phyloP scores from a whole-genome alignment of 2,329 filamentous ascomycete species.

The Penicillium freii region DNA sequence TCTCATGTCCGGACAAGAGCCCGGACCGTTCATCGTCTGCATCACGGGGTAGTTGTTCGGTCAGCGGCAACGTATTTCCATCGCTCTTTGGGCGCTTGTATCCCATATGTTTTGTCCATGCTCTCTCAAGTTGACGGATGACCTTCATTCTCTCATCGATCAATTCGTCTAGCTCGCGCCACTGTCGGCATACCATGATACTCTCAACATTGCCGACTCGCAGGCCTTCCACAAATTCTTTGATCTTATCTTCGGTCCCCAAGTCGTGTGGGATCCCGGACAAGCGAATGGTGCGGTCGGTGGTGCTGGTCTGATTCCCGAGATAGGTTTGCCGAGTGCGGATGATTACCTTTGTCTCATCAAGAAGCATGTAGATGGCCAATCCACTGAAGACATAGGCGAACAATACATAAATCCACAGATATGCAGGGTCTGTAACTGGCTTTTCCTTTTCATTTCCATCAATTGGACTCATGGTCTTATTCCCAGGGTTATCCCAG shows the following conservation, averaged over 20 bases:
- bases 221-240: constrained; percentile 79
- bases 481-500: constrained; percentile 31
- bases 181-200: constrained; percentile 82
- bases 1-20: constrained; percentile 50
- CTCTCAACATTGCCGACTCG: constrained; percentile 86
- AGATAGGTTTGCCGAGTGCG: constrained; percentile 84
- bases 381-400: constrained; percentile 86
- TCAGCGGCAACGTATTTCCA: constrained; percentile 47
- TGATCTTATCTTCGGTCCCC: constrained; percentile 78
- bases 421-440: constrained; percentile 53
- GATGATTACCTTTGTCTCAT: constrained; percentile 82
- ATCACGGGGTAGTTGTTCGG: constrained; percentile 48
- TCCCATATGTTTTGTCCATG: constrained; percentile 76
- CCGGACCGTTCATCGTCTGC: constrained; percentile 60
- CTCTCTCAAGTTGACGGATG: constrained; percentile 73
- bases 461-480: constrained; percentile 29
- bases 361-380: constrained; percentile 77
- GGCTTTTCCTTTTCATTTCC: constrained; percentile 31
- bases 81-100: constrained; percentile 52
- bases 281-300: constrained; percentile 87
- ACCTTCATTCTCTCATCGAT: constrained; percentile 65
- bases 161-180: constrained; percentile 75
- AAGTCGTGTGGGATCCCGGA: constrained; percentile 82
- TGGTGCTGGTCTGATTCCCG: constrained; percentile 90
- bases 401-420: constrained; percentile 95